These are phyloP conservation scores for Lanmaoa pseudosensibilis DNA, from an alignment of 768 basidiomycete genomes.

Conservation along the genomic window DNA sequence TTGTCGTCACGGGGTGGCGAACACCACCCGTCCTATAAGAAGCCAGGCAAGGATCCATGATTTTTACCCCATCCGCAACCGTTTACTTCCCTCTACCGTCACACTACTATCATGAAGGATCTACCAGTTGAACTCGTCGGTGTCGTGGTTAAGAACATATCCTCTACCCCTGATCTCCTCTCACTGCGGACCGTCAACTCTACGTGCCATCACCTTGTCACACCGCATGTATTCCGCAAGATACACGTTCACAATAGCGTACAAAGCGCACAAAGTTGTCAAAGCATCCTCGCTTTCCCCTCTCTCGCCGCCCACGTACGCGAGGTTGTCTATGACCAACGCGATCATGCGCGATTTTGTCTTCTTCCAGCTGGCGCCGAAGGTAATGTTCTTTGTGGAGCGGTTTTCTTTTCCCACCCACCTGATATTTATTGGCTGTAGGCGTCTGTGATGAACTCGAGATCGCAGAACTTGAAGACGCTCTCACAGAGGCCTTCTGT, in stretches of 20 bases:
- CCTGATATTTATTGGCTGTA: constrained; percentile 4
- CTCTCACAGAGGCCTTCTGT: constrained; percentile 27
- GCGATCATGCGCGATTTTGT: constrained; percentile 26
- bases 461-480: constrained; percentile 33
- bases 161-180: constrained; percentile 28
- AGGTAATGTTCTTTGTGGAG: constrained; percentile 2
- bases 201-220: constrained; percentile 26
- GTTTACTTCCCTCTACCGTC: neutral
- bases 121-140: constrained; percentile 31
- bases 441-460: constrained; percentile 28
- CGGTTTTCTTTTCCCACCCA: too few relatives aligned
- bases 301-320: constrained; percentile 24
- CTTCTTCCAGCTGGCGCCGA: constrained; percentile 18
- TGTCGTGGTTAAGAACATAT: constrained; percentile 24
- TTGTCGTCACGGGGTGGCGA: too few relatives aligned
- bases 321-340: constrained; percentile 31
- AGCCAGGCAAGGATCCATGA: neutral
- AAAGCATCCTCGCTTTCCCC: constrained; percentile 23
- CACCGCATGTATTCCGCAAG: constrained; percentile 24
- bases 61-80: neutral
- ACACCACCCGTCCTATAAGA: constrained; percentile 4
- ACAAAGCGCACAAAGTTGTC: constrained; percentile 27
- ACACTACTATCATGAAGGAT: constrained; percentile 18
- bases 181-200: constrained; percentile 30
- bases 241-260: constrained; percentile 28